phyloP scores from a whole-genome alignment of 2,329 filamentous ascomycete species.

The Aspergillus carbonarius region DNA sequence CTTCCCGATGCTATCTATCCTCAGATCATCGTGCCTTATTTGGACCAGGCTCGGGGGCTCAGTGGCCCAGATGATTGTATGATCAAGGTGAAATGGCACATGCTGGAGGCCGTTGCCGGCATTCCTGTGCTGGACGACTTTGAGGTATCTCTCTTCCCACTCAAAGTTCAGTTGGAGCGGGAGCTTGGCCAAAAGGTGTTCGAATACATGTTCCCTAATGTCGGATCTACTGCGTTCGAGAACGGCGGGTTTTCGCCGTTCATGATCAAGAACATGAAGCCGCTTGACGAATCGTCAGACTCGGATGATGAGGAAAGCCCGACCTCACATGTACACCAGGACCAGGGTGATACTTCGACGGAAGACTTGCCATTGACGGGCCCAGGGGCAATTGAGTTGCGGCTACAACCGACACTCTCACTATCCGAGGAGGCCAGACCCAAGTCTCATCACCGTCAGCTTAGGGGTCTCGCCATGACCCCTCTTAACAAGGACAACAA shows the following conservation, averaged over 20 bases:
- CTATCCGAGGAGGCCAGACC: conserved; percentile 43
- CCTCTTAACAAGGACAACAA: conserved; percentile 31
- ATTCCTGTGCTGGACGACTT: conserved; percentile 98
- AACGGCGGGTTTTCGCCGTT: conserved; percentile 52
- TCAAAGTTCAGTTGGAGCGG: conserved; percentile 89
- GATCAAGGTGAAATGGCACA: conserved; percentile 94
- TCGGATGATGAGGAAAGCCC: conserved; percentile 31
- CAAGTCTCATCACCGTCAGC: conserved; percentile 28
- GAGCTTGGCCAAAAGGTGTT: conserved; percentile 92
- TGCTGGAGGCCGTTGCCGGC: conserved; percentile 95
- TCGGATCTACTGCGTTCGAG: conserved; percentile 58
- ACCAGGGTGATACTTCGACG: conserved; percentile 37
- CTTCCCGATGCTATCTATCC: conserved; percentile 90
- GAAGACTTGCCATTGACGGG: conserved; percentile 57
- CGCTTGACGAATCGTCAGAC: conserved; percentile 49
- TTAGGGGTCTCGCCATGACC: conserved; percentile 37
- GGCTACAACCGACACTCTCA: conserved; percentile 77
- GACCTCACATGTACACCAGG: conserved; percentile 36
- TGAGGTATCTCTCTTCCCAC: conserved; percentile 86
- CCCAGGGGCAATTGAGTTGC: conserved; percentile 74
- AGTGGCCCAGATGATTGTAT: conserved; percentile 70
- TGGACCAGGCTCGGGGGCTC: conserved; percentile 62
- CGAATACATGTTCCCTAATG: conserved; percentile 93
- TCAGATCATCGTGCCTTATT: conserved; percentile 89
- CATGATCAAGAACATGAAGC: conserved; percentile 54